phyloP scores from a whole-genome alignment of 495 filamentous ascomycete genomes.

The Xeromyces bisporus region DNA sequence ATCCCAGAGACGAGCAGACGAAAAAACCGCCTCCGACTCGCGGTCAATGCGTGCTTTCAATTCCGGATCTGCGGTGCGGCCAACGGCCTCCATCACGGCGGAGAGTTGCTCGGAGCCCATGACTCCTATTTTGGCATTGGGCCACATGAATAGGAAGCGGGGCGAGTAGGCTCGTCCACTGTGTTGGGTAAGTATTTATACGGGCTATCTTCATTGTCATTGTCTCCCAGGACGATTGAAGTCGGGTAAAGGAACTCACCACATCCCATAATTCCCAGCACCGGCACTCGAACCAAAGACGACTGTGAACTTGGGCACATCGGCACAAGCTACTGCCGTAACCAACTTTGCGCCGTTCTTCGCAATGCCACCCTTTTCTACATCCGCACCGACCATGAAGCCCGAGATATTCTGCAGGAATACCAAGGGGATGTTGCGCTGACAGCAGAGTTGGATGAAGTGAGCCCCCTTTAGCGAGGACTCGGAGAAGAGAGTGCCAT shows the following conservation, averaged over 20 bases:
- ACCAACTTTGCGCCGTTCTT: conserved; percentile 98
- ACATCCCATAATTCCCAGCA: conserved; percentile 71
- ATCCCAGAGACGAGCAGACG: conserved; percentile 83
- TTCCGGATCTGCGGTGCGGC: conserved; percentile 63
- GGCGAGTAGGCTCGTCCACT: conserved; percentile 89
- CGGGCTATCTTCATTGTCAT: too few relatives aligned
- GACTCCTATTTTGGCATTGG: conserved; percentile 83
- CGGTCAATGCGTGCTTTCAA: conserved; percentile 72
- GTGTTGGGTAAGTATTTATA: conserved; percentile 1
- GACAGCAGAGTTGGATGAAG: conserved; percentile 93
- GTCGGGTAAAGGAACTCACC: conserved; percentile 26
- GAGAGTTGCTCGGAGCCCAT: conserved; percentile 93
- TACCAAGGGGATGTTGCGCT: conserved; percentile 74
- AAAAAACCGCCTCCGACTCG: conserved; percentile 80
- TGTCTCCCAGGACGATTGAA: background rate
- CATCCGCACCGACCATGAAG: conserved; percentile 93
- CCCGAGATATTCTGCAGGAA: conserved; percentile 95
- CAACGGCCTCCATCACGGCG: conserved; percentile 87
- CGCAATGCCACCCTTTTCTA: conserved; percentile 86
- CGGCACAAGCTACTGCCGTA: conserved; percentile 84
- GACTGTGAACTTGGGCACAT: conserved; percentile 94
- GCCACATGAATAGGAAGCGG: conserved; percentile 92
- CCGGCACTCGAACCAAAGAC: conserved; percentile 72
- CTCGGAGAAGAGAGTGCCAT: conserved; percentile 91
- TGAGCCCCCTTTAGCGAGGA: conserved; percentile 87